phyloP scores from a whole-genome alignment of 73 alveolate genomes.

The Tetrahymena borealis region DNA sequence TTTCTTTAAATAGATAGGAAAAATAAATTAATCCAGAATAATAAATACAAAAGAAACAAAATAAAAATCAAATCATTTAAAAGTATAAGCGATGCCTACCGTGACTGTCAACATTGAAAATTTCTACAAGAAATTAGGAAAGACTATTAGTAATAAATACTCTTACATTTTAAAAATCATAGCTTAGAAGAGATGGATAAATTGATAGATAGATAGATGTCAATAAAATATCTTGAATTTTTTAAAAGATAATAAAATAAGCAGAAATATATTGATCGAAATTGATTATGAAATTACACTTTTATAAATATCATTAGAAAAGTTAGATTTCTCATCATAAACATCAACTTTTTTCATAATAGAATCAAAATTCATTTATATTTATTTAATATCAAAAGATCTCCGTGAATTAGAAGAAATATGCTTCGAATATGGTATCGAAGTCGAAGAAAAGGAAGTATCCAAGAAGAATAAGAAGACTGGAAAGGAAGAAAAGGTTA shows the following conservation, averaged over 20 bases:
- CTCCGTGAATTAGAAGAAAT: slow-evolving; percentile 24
- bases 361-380: too few relatives aligned
- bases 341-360: too few relatives aligned
- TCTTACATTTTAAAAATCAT: background rate
- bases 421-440: slow-evolving; percentile 31
- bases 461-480: background rate
- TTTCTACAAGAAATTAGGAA: background rate
- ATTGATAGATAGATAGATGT: too few relatives aligned
- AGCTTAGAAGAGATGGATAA: too few relatives aligned
- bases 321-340: too few relatives aligned
- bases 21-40: background rate
- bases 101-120: background rate
- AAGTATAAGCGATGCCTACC: background rate
- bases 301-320: too few relatives aligned
- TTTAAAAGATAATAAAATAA: too few relatives aligned
- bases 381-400: background rate
- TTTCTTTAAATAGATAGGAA: background rate
- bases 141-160: background rate
- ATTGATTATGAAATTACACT: too few relatives aligned
- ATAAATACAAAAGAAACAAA: background rate
- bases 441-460: slow-evolving; percentile 40
- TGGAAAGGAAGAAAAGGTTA: background rate
- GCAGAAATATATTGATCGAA: too few relatives aligned
- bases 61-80: background rate
- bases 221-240: too few relatives aligned